Conservation (phyloP, 768 basidiomycete genomes). For the Russula dissimulans region DNA sequence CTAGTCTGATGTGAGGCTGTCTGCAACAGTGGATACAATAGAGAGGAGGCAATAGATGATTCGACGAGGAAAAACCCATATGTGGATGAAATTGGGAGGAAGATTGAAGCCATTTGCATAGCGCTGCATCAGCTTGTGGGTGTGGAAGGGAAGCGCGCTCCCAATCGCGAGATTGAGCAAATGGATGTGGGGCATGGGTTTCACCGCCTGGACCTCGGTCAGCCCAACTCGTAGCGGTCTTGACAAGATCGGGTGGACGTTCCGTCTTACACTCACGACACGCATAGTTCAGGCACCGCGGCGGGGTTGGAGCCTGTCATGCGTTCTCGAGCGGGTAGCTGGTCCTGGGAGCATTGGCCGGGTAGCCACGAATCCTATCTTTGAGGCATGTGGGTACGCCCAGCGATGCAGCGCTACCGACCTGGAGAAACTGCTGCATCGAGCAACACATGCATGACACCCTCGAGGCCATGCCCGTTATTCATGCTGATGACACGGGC, state of each 20-base stretch:
- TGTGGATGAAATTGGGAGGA: constrained; percentile 50
- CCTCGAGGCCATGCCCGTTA: no score
- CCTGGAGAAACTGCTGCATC: no score
- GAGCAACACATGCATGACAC: no score
- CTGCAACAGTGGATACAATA: not conserved
- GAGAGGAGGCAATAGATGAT: constrained; percentile 25
- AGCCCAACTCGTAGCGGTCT: constrained; percentile 46
- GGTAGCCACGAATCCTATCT: constrained; percentile 88
- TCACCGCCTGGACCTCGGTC: constrained; percentile 23
- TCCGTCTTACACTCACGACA: constrained; percentile 66
- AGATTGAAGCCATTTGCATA: constrained; percentile 68
- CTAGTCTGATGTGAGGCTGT: constrained; percentile 22
- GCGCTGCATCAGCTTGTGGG: constrained; percentile 49
- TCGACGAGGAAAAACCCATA: constrained; percentile 23
- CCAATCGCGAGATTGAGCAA: constrained; percentile 69
- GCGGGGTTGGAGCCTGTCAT: constrained; percentile 52
- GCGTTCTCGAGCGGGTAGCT: constrained; percentile 35
- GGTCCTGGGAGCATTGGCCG: constrained; percentile 58
- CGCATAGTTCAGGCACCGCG: constrained; percentile 71
- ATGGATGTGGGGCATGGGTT: constrained; percentile 31
- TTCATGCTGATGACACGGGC: no score
- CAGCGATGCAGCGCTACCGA: constrained; percentile 42
- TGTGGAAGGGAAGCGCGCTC: constrained; percentile 54
- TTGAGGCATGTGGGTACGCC: constrained; percentile 80
- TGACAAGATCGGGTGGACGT: constrained; percentile 76